Evolutionary conservation across 306 rosid species (phyloP).

Genomic region (Betula pendula): DNA sequence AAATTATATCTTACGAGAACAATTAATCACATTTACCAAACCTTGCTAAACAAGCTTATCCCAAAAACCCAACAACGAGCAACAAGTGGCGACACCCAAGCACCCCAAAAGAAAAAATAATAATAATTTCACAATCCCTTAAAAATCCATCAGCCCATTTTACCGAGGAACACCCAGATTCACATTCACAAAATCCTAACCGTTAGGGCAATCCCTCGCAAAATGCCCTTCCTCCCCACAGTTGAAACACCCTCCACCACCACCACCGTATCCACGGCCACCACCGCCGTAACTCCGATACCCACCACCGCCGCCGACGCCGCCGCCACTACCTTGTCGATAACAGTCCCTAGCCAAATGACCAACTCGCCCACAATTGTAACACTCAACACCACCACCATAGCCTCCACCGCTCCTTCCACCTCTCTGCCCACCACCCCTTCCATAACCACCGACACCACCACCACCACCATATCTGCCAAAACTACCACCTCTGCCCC

Average conservation of each 20-base stretch:
- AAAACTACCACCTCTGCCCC: slow-evolving; percentile 39
- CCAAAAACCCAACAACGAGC: slow-evolving; percentile 29
- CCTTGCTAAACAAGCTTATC: slow-evolving; percentile 29
- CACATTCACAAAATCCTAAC: slow-evolving; percentile 34
- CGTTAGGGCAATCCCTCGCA: slow-evolving; percentile 65
- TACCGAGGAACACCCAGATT: background rate
- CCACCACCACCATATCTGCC: slow-evolving; percentile 32
- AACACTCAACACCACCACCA: slow-evolving; percentile 54
- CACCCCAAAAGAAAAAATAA: slow-evolving; percentile 17
- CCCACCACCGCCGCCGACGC: slow-evolving; percentile 26
- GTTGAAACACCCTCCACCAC: slow-evolving; percentile 48
- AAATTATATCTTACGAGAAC: slow-evolving; percentile 9
- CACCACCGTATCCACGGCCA: slow-evolving; percentile 24
- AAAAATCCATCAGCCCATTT: background rate
- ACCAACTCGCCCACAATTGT: slow-evolving; percentile 67
- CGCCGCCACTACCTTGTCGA: slow-evolving; percentile 17
- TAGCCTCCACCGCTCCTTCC: slow-evolving; percentile 25
- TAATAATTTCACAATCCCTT: slow-evolving; percentile 5
- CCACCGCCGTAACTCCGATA: slow-evolving; percentile 27
- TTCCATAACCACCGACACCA: slow-evolving; percentile 20
- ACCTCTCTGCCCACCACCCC: slow-evolving; percentile 29
- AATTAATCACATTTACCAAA: slow-evolving; percentile 24
- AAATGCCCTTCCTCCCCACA: slow-evolving; percentile 88
- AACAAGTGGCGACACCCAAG: slow-evolving; percentile 19
- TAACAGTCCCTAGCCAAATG: slow-evolving; percentile 43